These are phyloP conservation scores for Penicillium mononematosum DNA, from an alignment of 495 filamentous ascomycete species.

Conservation along the genomic window DNA sequence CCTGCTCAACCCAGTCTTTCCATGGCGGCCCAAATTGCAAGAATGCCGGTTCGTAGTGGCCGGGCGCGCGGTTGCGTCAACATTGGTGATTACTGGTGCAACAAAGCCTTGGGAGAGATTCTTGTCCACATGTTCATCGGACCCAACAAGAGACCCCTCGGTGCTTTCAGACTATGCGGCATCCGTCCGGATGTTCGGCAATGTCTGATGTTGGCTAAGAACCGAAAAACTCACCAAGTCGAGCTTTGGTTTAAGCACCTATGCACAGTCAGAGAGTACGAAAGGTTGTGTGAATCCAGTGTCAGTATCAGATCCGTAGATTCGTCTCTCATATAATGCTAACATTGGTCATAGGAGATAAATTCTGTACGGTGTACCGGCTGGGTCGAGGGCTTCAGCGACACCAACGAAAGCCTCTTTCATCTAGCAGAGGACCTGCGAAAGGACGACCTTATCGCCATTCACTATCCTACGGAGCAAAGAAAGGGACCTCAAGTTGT, in stretches of 20 bases:
- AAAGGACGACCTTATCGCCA: conserved; percentile 24
- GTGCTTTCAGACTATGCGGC: conserved; percentile 42
- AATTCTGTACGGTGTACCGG: conserved; percentile 1
- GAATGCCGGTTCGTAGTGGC: neutral
- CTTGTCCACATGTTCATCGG: conserved; percentile 38
- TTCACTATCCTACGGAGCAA: conserved; percentile 20
- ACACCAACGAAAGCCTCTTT: conserved; percentile 33
- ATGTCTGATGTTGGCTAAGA: conserved; percentile 20
- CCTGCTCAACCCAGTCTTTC: neutral
- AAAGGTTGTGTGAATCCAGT: conserved; percentile 31
- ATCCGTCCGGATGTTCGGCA: conserved; percentile 14
- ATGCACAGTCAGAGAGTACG: conserved; percentile 39
- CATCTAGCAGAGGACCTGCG: conserved; percentile 29
- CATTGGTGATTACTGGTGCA: conserved; percentile 16
- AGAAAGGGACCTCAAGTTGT: conserved; percentile 5
- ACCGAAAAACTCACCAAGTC: conserved; percentile 1
- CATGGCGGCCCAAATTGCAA: neutral
- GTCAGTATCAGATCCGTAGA: neutral
- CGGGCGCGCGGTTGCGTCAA: neutral
- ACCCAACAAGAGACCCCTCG: conserved; percentile 32
- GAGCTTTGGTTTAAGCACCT: conserved; percentile 44
- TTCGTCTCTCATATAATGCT: neutral
- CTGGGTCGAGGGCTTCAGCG: conserved; percentile 39
- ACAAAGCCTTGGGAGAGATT: conserved; percentile 20
- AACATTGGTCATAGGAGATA: conserved; percentile 3